Conservation (phyloP, 2,329 filamentous ascomycete species). For the Rhynchosporium agropyri region DNA sequence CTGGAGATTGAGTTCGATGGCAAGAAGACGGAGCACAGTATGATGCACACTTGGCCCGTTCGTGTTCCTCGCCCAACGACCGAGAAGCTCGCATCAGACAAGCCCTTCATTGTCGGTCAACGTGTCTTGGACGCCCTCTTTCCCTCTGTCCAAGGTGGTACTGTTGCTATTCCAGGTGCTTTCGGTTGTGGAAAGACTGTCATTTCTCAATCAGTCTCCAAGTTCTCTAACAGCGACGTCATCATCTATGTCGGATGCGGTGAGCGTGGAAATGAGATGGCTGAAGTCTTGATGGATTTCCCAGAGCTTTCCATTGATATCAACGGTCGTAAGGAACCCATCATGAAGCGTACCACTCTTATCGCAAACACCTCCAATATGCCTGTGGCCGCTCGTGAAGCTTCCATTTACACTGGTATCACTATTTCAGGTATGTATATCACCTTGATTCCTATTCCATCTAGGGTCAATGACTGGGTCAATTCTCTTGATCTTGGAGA, state of each 20-base stretch:
- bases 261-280: slow-evolving; percentile 99
- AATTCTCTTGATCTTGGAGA: not conserved
- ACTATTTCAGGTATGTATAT: slow-evolving; percentile 50
- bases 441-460: not conserved
- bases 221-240: slow-evolving; percentile 99
- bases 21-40: slow-evolving; percentile 88
- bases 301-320: slow-evolving; percentile 95
- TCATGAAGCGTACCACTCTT: slow-evolving; percentile 99
- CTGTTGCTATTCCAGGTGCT: slow-evolving; percentile 95
- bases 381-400: slow-evolving; percentile 97
- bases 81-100: slow-evolving; percentile 87
- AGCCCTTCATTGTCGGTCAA: slow-evolving; percentile 95
- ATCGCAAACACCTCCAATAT: slow-evolving; percentile 99
- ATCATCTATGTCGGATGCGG: slow-evolving; percentile 94
- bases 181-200: slow-evolving; percentile 99
- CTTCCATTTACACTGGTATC: slow-evolving; percentile 89
- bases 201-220: slow-evolving; percentile 97
- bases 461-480: no score
- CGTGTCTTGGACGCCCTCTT: slow-evolving; percentile 95
- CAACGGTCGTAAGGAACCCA: slow-evolving; percentile 92
- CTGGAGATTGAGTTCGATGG: slow-evolving; percentile 97
- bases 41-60: slow-evolving; percentile 99
- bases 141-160: slow-evolving; percentile 94
- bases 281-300: slow-evolving; percentile 99
- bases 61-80: slow-evolving; percentile 90